Evolutionary conservation across 331 rosid species (phyloP).

Genomic region (Acacia concinna): DNA sequence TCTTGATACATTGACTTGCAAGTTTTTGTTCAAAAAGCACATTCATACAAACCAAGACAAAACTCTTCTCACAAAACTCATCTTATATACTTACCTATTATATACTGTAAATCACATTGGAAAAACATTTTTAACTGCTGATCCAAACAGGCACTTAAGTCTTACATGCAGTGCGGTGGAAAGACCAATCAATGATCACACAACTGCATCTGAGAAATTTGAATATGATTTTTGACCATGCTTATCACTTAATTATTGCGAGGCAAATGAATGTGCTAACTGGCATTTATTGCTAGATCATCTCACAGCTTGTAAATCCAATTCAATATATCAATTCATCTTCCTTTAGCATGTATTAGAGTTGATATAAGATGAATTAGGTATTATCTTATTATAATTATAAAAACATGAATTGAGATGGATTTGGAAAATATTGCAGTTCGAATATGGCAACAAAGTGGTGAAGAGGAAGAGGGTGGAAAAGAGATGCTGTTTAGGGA

Average conservation of each 20-base stretch:
- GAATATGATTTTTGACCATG: background rate
- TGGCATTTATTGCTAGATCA: too few species aligned
- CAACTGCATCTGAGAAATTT: background rate
- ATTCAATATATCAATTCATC: background rate
- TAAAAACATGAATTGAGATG: background rate
- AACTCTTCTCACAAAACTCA: too few species aligned
- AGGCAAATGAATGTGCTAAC: background rate
- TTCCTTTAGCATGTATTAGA: background rate
- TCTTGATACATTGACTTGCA: too few species aligned
- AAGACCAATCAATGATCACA: too few species aligned
- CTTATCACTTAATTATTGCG: too few species aligned
- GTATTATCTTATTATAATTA: background rate
- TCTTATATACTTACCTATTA: too few species aligned
- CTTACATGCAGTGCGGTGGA: too few species aligned
- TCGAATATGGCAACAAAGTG: background rate
- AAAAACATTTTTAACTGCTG: too few species aligned
- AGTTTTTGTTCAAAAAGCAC: too few species aligned
- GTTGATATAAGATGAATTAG: background rate
- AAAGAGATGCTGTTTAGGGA: background rate
- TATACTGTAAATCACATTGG: too few species aligned
- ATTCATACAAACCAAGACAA: too few species aligned
- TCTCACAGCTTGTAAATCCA: background rate
- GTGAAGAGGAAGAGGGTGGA: background rate
- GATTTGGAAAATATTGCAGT: background rate
- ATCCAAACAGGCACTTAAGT: too few species aligned